A percentile compares a stretch with the other conserved stretches of the same genome.
Conservation (phyloP, 2,329 filamentous ascomycete genomes). For the Penicillium hordei region DNA sequence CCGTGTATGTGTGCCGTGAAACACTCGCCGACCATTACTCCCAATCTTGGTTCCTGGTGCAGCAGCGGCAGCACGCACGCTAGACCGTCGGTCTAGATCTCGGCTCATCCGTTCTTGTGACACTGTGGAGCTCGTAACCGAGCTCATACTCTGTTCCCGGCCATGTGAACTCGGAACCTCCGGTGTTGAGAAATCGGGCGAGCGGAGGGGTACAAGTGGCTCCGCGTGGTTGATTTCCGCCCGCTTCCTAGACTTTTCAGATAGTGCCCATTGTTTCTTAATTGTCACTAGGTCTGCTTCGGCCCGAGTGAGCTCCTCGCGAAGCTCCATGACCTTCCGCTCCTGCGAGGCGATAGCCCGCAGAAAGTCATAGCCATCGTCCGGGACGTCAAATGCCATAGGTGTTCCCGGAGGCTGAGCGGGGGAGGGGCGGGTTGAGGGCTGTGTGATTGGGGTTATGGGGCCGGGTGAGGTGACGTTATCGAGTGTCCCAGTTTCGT, state of each 20-base stretch:
- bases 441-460: conserved; percentile 36
- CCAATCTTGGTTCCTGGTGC: conserved; percentile 34
- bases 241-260: conserved; percentile 75
- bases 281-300: conserved; percentile 73
- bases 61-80: conserved; percentile 56
- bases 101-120: conserved; percentile 41
- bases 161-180: conserved; percentile 21
- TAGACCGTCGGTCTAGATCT: conserved; percentile 73
- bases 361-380: conserved; percentile 68
- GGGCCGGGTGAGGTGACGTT: conserved; percentile 31
- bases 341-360: conserved; percentile 91
- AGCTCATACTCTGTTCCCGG: conserved; percentile 31
- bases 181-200: conserved; percentile 21
- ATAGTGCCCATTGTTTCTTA: conserved; percentile 78
- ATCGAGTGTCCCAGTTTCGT: conserved; percentile 22
- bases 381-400: conserved; percentile 33
- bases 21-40: conserved; percentile 59
- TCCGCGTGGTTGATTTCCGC: conserved; percentile 64
- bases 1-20: conserved; percentile 66
- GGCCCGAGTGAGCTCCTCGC: conserved; percentile 82
- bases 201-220: conserved; percentile 57
- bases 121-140: conserved; percentile 26
- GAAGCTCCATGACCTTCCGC: conserved; percentile 82
- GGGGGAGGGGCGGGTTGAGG: conserved; percentile 35
- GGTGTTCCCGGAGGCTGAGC: conserved; percentile 29